Base-by-base conservation (phyloP, 2,329 filamentous ascomycete species). In the Pestalotiopsis sp. region DNA sequence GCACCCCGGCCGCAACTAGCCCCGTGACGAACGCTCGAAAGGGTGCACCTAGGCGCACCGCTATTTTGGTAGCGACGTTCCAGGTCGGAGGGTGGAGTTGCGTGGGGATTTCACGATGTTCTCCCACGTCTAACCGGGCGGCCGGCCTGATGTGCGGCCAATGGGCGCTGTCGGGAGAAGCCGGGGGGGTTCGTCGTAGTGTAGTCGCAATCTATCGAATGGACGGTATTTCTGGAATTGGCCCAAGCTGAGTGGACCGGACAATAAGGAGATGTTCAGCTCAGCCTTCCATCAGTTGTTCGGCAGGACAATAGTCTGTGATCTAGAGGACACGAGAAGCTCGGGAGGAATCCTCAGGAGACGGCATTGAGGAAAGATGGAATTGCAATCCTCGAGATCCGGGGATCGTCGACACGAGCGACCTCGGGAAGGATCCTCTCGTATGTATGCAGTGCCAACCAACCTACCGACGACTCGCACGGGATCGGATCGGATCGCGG, bases 11-110 rank as follows among this genome's bases (percentile, higher is more conserved):
- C n/a, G 31, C 31, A 62, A 39, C 38, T 67, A 67, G 68, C 68
- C 68, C 68, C 68, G 68, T 67, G 68, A 67, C 61, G 66, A 63
- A 39, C 60, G 25, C 58, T 12, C 56, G 4, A 31, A 68, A 63
- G 27, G 23, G 57, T 27, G 57, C 57, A 52, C 45, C 45, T 52
- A 41, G 59, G 66, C 65, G 70, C 70, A 71, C 70, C 70, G 70
- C 70, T 71, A 67, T 65, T 71, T 71, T 52, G 65, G 68, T 66
- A 67, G 66, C 66, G 63, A 61, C 67, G 68, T 67, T 65, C 65
- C 68, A 69, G 41, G 68, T 69, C 69, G 67, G 67, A 67, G 66
- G 45, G 67, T 68, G 66, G 69, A 65, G 52, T 63, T 52, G 31
- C 60, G 66, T 57, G 65, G 63, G 64, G 66, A 49, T 17, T 62